Evolutionary conservation across 1,284 basidiomycete genomes (phyloP).

Genomic region (Ustilago curta): DNA sequence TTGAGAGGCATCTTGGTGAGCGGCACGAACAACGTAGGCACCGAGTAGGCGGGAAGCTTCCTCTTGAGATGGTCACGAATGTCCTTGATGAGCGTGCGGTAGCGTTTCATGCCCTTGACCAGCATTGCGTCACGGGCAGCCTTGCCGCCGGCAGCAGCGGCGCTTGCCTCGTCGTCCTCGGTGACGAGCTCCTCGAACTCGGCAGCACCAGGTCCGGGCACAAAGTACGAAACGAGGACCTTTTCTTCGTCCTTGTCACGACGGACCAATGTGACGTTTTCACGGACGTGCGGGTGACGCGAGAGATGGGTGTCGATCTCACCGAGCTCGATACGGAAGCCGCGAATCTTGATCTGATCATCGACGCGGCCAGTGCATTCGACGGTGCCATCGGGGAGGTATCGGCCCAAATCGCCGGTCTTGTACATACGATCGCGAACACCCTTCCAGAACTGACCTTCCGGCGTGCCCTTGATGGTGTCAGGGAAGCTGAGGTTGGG

Average conservation of each 20-base stretch:
- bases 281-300: constrained; percentile 90
- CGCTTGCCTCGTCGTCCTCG: constrained; percentile 69
- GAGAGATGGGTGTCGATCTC: constrained; percentile 98
- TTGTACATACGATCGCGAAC: constrained; percentile 97
- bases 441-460: constrained; percentile 82
- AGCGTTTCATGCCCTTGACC: constrained; percentile 61
- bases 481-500: constrained; percentile 58
- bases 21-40: constrained; percentile 78
- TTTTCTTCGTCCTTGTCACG: constrained; percentile 99
- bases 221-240: constrained; percentile 97
- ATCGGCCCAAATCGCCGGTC: constrained; percentile 94
- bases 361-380: constrained; percentile 98
- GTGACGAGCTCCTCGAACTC: constrained; percentile 77
- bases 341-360: constrained; percentile 99
- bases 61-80: constrained; percentile 96
- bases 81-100: constrained; percentile 82
- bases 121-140: constrained; percentile 51
- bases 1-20: constrained; percentile 95
- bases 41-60: constrained; percentile 81
- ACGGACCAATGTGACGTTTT: constrained; percentile 96
- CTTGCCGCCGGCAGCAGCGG: constrained; percentile 31
- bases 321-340: constrained; percentile 97
- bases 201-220: constrained; percentile 81
- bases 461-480: constrained; percentile 60
- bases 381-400: constrained; percentile 90